Evolutionary conservation across 345 rosid species (phyloP).

Genomic region (Psidium guajava): DNA sequence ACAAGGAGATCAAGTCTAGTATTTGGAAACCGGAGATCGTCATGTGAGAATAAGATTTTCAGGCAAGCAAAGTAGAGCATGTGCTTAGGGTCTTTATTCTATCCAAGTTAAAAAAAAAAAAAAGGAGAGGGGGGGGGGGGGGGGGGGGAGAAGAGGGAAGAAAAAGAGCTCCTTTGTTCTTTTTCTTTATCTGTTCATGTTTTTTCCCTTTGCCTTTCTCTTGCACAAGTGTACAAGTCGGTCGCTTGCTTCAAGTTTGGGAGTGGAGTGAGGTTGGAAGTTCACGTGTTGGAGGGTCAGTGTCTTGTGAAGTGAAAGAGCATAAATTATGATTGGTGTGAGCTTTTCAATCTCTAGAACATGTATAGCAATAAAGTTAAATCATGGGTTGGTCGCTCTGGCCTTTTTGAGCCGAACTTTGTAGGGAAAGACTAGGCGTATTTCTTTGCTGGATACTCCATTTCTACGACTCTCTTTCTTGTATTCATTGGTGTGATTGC

Average conservation of each 20-base stretch:
- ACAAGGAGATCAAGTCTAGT: constrained; percentile 91
- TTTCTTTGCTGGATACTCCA: neutral
- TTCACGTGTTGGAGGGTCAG: neutral
- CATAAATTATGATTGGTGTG: neutral
- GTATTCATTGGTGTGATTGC: neutral
- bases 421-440: neutral
- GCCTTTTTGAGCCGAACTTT: neutral
- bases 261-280: neutral
- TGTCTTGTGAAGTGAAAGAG: neutral
- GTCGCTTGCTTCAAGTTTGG: neutral
- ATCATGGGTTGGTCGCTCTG: neutral
- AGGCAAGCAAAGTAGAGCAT: neutral
- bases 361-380: constrained; percentile 10
- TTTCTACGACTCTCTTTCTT: neutral
- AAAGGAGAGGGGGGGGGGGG: no score
- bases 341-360: constrained; percentile 9
- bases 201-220: neutral
- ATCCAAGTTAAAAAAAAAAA: neutral
- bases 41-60: constrained; percentile 36
- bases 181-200: neutral
- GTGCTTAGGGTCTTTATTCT: neutral
- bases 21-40: constrained; percentile 98
- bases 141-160: no score
- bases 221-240: neutral
- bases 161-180: neutral